phyloP scores from a whole-genome alignment of 2,329 filamentous ascomycete genomes.

The Aspergillus uvarum region DNA sequence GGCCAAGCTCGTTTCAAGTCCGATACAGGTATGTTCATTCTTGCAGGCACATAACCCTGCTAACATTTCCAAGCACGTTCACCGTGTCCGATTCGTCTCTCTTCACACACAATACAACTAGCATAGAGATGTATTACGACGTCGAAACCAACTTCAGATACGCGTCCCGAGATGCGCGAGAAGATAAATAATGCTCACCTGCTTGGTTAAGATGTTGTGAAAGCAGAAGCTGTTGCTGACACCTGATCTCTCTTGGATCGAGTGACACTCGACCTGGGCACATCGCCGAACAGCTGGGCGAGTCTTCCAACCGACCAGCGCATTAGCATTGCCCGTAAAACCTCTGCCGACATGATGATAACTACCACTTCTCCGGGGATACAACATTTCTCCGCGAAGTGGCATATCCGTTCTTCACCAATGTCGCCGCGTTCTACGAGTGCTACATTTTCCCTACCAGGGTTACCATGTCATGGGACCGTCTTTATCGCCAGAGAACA shows the following conservation, averaged over 20 bases:
- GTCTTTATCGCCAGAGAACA: conserved; percentile 9
- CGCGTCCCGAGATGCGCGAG: not conserved
- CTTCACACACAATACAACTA: not conserved
- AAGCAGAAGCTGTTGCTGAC: not conserved
- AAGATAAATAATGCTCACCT: conserved; percentile 1
- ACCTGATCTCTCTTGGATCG: not conserved
- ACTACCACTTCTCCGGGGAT: conserved; percentile 8
- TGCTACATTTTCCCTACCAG: conserved; percentile 7
- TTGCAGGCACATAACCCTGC: no score
- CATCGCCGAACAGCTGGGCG: not conserved
- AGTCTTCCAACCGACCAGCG: conserved; percentile 4
- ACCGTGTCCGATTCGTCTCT: not conserved
- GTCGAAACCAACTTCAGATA: conserved; percentile 8
- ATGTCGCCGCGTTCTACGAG: conserved; percentile 6
- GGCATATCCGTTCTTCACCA: conserved; percentile 1
- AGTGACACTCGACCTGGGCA: not conserved
- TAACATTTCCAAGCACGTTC: no score
- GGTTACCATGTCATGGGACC: conserved; percentile 2
- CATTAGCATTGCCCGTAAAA: not conserved
- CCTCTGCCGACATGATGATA: not conserved
- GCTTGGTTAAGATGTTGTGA: not conserved
- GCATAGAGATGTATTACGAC: conserved; percentile 6
- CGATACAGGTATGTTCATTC: not conserved
- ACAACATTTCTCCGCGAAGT: conserved; percentile 1
- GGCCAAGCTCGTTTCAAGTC: conserved; percentile 4